A percentile compares a stretch with the other conserved stretches of the same genome.
These are phyloP conservation scores for Albugo laibachii DNA, from an alignment of 352 stramenopile species.

Conservation along the genomic window DNA sequence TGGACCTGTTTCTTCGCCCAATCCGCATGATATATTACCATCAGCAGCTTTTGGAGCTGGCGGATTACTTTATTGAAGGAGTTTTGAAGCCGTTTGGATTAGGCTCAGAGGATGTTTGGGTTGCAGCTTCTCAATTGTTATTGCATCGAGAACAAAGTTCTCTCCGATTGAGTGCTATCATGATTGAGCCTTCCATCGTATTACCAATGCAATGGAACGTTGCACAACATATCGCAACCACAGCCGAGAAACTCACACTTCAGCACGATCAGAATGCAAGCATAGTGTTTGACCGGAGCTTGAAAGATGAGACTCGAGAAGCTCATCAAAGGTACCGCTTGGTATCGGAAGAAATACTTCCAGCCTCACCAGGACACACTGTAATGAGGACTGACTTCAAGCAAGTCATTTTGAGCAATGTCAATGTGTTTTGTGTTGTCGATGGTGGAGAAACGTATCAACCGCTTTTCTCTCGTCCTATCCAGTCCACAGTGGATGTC, in stretches of 20 bases:
- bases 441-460: slow-evolving; percentile 12
- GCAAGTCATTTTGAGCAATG: slow-evolving; percentile 22
- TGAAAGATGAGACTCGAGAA: no score
- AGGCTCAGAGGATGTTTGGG: slow-evolving; percentile 45
- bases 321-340: no score
- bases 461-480: no score
- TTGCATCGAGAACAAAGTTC: slow-evolving; percentile 37
- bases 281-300: background rate
- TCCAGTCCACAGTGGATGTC: no score
- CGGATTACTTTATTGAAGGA: slow-evolving; percentile 68
- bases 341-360: no score
- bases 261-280: slow-evolving; percentile 22
- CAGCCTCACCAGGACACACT: background rate
- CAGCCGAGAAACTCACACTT: slow-evolving; percentile 26
- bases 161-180: slow-evolving; percentile 25
- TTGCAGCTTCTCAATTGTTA: slow-evolving; percentile 48
- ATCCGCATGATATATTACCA: slow-evolving; percentile 71
- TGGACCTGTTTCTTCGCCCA: slow-evolving; percentile 33
- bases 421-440: slow-evolving; percentile 24
- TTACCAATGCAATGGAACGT: slow-evolving; percentile 35
- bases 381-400: slow-evolving; percentile 18
- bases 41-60: slow-evolving; percentile 64
- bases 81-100: slow-evolving; percentile 22
- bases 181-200: slow-evolving; percentile 39
- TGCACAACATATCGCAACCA: slow-evolving; percentile 32